Evolutionary conservation across 192 early-diverging fungal species (phyloP).

Genomic region (Coemansia erecta): DNA sequence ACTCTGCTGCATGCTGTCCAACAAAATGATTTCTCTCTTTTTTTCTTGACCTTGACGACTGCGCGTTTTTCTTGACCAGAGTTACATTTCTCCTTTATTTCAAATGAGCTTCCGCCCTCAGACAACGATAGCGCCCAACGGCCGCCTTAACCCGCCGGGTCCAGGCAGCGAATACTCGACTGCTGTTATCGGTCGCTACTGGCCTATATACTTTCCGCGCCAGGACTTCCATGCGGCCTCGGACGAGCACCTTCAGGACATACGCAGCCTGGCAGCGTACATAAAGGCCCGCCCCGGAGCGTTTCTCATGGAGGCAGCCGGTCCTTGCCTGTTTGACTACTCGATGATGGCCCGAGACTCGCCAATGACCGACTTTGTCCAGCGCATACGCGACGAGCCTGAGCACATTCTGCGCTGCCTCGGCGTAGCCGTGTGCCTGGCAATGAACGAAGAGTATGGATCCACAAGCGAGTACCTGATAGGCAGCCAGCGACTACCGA

Average conservation of each 20-base stretch:
- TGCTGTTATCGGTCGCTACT: conserved; percentile 35
- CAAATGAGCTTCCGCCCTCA: conserved; percentile 1
- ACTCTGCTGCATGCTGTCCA: no score
- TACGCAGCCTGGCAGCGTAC: conserved; percentile 31
- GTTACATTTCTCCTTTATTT: not conserved
- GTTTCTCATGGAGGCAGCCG: conserved; percentile 44
- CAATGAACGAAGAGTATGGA: conserved; percentile 46
- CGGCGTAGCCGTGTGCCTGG: conserved; percentile 44
- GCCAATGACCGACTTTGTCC: conserved; percentile 31
- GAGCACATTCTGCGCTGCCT: conserved; percentile 36
- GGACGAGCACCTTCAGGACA: conserved; percentile 21
- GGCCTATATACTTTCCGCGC: conserved; percentile 49
- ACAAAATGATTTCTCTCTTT: no score
- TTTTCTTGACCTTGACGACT: no score
- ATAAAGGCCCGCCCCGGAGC: conserved; percentile 30
- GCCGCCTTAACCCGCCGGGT: conserved; percentile 15
- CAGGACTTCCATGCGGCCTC: conserved; percentile 16
- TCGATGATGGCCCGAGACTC: conserved; percentile 17
- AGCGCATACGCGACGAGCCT: conserved; percentile 38
- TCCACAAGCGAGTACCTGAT: conserved; percentile 38
- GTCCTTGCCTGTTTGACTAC: conserved; percentile 41
- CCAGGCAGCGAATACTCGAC: conserved; percentile 14
- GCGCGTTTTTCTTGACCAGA: no score
- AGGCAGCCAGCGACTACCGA: conserved; percentile 43
- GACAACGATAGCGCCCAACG: conserved; percentile 13